Percentiles rank a stretch among this genome's conserved stretches.
phyloP scores from a whole-genome alignment of 2,329 filamentous ascomycete species.

The Eurotiales sp. region DNA sequence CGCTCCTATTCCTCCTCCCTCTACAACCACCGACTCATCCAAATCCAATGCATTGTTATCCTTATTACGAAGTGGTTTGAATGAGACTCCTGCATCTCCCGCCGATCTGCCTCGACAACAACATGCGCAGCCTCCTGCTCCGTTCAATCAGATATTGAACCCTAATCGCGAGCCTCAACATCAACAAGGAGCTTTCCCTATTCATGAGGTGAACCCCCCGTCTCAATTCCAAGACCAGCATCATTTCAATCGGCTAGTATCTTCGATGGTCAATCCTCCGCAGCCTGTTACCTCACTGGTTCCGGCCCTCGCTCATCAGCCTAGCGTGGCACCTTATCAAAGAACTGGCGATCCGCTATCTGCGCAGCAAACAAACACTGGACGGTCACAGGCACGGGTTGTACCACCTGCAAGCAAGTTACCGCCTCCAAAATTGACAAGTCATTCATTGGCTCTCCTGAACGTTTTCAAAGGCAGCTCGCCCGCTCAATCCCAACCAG shows the following conservation, averaged over 20 bases:
- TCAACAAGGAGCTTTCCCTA: background rate
- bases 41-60: slow-evolving; percentile 54
- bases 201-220: background rate
- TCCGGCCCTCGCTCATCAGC: slow-evolving; percentile 17
- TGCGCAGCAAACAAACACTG: slow-evolving; percentile 31
- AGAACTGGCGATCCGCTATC: slow-evolving; percentile 45
- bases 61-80: slow-evolving; percentile 47
- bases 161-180: background rate
- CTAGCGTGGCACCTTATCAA: slow-evolving; percentile 43
- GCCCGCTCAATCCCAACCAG: slow-evolving; percentile 21
- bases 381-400: slow-evolving; percentile 38
- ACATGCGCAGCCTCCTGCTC: slow-evolving; percentile 45
- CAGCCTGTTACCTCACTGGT: background rate
- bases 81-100: slow-evolving; percentile 20
- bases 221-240: background rate
- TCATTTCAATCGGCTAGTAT: slow-evolving; percentile 6
- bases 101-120: slow-evolving; percentile 50
- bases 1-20: slow-evolving; percentile 12
- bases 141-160: slow-evolving; percentile 2
- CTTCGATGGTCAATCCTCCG: slow-evolving; percentile 1
- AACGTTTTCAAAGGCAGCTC: slow-evolving; percentile 52
- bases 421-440: slow-evolving; percentile 56
- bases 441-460: slow-evolving; percentile 55
- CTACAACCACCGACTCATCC: slow-evolving; percentile 30
- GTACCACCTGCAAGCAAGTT: slow-evolving; percentile 56